A percentile compares a stretch with the other conserved stretches of the same genome.
Evolutionary conservation across 441 rosid genomes (phyloP).

Genomic region (Omphalea diandra): DNA sequence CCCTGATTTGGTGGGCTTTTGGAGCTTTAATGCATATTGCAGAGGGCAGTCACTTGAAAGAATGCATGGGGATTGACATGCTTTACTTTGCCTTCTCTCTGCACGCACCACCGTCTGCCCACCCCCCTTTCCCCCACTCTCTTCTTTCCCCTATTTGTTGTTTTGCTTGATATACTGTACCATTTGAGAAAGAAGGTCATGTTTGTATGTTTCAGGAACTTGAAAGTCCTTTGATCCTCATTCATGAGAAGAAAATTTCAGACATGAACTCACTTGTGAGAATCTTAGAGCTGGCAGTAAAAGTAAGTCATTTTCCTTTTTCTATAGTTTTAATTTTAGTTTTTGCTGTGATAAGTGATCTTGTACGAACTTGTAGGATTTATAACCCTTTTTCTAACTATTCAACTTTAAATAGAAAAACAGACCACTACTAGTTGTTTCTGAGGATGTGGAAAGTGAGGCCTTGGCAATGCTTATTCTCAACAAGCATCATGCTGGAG

Average conservation of each 20-base stretch:
- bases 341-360: constrained; percentile 8
- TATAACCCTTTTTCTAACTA: too few relatives aligned
- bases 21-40: not conserved
- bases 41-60: not conserved
- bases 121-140: too few relatives aligned
- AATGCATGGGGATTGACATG: not conserved
- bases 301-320: constrained; percentile 40
- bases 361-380: constrained; percentile 14
- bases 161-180: not conserved
- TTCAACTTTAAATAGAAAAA: constrained; percentile 45
- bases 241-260: constrained; percentile 85
- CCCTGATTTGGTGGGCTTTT: not conserved
- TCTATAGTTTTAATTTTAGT: constrained; percentile 9
- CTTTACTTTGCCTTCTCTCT: too few relatives aligned
- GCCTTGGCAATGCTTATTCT: constrained; percentile 78
- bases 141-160: not conserved
- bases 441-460: constrained; percentile 87
- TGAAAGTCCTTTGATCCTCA: constrained; percentile 86
- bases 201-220: constrained; percentile 64
- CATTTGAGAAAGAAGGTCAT: not conserved
- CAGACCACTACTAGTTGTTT: constrained; percentile 74
- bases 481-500: constrained; percentile 81
- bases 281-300: constrained; percentile 69
- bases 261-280: constrained; percentile 65
- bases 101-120: too few relatives aligned